A percentile compares a stretch with the other conserved stretches of the same genome.
Evolutionary conservation across 306 rosid species (phyloP).

Genomic region (Glycine tomentella): DNA sequence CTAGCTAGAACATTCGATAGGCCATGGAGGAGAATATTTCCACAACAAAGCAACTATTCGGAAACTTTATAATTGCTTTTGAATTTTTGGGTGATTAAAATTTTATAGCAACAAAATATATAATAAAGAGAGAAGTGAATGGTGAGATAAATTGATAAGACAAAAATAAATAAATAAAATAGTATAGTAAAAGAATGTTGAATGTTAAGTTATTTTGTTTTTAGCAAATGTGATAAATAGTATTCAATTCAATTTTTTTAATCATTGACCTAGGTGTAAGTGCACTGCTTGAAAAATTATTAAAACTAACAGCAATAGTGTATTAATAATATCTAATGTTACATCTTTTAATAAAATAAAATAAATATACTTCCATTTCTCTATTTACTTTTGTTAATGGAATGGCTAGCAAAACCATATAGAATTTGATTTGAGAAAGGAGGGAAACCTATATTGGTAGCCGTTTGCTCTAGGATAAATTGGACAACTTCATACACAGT

Average conservation of each 20-base stretch:
- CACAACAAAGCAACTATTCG: neutral
- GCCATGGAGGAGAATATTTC: neutral
- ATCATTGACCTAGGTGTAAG: neutral
- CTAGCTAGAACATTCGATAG: neutral
- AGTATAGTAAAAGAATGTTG: too few relatives aligned
- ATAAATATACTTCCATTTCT: neutral
- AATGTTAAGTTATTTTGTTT: neutral
- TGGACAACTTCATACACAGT: neutral
- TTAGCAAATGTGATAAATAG: neutral
- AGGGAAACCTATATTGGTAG: constrained; percentile 37
- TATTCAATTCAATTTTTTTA: neutral
- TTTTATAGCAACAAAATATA: neutral
- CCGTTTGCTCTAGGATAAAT: too few relatives aligned
- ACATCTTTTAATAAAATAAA: neutral
- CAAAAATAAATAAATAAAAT: neutral
- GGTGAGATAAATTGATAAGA: neutral
- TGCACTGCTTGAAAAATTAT: neutral
- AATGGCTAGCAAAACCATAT: neutral
- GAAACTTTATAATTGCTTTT: neutral
- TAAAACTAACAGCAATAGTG: neutral
- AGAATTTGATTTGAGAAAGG: constrained; percentile 47
- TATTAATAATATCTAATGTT: neutral
- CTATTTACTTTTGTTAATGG: neutral
- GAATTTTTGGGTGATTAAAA: neutral
- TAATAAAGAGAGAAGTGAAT: neutral